phyloP scores from a whole-genome alignment of 768 basidiomycete species.

The Rhizopogon vesiculosus region DNA sequence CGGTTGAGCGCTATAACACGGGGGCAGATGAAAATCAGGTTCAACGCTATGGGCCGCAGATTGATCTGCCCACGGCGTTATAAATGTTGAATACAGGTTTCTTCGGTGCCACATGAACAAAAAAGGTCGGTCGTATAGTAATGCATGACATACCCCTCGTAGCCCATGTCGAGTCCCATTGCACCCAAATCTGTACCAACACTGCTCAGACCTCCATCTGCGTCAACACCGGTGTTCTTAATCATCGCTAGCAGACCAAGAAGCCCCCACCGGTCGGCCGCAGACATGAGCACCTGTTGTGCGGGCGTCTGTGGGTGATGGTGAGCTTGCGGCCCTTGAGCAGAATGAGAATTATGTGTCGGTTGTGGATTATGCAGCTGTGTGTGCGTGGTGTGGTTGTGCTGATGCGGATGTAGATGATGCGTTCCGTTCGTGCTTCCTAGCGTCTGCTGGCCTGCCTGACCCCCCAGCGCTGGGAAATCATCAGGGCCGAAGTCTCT shows the following conservation, averaged over 20 bases:
- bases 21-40: constrained; percentile 86
- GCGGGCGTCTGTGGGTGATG: constrained; percentile 83
- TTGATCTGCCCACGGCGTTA: constrained; percentile 95
- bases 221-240: constrained; percentile 70
- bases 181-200: constrained; percentile 90
- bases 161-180: constrained; percentile 87
- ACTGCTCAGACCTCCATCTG: constrained; percentile 76
- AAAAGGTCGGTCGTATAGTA: constrained; percentile 12
- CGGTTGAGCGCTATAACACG: constrained; percentile 90
- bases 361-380: constrained; percentile 22
- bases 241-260: constrained; percentile 82
- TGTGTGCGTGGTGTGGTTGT: constrained; percentile 21
- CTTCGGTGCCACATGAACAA: constrained; percentile 35
- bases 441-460: constrained; percentile 31
- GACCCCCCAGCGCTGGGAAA: constrained; percentile 82
- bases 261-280: constrained; percentile 94
- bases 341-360: constrained; percentile 9
- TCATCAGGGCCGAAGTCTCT: constrained; percentile 75
- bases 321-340: constrained; percentile 23
- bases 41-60: constrained; percentile 82
- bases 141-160: constrained; percentile 61
- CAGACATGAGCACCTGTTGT: constrained; percentile 87
- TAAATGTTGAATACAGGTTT: constrained; percentile 87
- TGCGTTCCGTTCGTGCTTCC: constrained; percentile 32
- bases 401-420: constrained; percentile 32